phyloP scores from a whole-genome alignment of 306 rosid species.

The Betula pendula region DNA sequence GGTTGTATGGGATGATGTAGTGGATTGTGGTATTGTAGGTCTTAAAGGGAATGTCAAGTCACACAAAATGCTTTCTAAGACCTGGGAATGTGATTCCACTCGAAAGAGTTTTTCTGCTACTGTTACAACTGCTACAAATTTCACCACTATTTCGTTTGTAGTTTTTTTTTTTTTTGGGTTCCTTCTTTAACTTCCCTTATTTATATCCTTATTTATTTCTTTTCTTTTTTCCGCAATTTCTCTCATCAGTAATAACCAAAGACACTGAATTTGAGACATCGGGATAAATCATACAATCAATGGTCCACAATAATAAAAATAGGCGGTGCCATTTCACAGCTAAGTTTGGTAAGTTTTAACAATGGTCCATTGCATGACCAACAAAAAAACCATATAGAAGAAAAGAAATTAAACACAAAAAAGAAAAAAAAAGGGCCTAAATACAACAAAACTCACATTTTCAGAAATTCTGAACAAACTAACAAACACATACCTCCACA shows the following conservation, averaged over 20 bases:
- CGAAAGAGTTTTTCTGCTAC: not conserved
- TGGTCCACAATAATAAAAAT: not conserved
- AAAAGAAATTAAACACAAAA: not conserved
- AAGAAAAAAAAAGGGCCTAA: not conserved
- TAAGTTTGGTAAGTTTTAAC: not conserved
- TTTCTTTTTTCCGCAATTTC: not conserved
- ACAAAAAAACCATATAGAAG: not conserved
- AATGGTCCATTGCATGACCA: not conserved
- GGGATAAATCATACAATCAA: not conserved
- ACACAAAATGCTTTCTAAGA: not conserved
- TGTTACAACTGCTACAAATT: not conserved
- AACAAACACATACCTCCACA: conserved; percentile 40
- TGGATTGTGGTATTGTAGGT: too few relatives aligned
- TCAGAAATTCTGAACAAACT: not conserved
- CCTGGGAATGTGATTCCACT: not conserved
- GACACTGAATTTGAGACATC: not conserved
- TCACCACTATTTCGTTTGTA: not conserved
- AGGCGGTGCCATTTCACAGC: not conserved
- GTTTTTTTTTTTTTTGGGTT: not conserved
- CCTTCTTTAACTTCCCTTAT: not conserved
- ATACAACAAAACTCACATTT: conserved; percentile 2
- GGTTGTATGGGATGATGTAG: too few relatives aligned
- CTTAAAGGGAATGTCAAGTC: not conserved
- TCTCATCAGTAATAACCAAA: not conserved
- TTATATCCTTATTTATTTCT: too few relatives aligned